A percentile compares a stretch with the other conserved stretches of the same genome.
phyloP scores from a whole-genome alignment of 345 rosid genomes.

The Eucalyptus cladocalyx region DNA sequence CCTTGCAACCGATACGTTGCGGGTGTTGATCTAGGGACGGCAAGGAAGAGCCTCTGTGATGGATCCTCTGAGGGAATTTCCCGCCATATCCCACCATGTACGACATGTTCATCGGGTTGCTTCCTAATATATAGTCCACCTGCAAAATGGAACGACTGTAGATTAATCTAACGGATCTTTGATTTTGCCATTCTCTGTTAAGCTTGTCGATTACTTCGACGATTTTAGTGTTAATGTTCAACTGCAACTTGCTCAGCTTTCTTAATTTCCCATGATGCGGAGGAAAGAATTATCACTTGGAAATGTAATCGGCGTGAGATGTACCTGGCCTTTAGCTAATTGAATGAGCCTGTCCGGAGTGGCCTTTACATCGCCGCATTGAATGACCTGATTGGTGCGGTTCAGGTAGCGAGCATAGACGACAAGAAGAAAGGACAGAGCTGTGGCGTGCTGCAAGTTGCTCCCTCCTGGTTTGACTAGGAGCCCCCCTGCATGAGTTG shows the following conservation, averaged over 20 bases:
- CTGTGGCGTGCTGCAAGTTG: slow-evolving; percentile 43
- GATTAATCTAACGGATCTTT: not conserved
- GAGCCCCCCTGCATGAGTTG: slow-evolving; percentile 25
- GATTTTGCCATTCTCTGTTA: not conserved
- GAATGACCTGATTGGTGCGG: not conserved
- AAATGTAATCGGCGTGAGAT: not conserved
- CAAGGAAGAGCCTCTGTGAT: slow-evolving; percentile 63
- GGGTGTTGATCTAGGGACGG: slow-evolving; percentile 42
- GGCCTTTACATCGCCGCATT: slow-evolving; percentile 14
- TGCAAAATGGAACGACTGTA: not conserved
- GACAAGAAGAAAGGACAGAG: slow-evolving; percentile 31
- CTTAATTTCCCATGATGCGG: not conserved
- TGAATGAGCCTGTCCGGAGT: slow-evolving; percentile 13
- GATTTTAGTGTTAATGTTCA: not conserved
- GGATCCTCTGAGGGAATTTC: slow-evolving; percentile 52
- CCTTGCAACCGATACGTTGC: slow-evolving; percentile 22
- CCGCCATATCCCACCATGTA: slow-evolving; percentile 83
- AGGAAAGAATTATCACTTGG: not conserved
- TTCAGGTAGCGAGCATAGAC: slow-evolving; percentile 29
- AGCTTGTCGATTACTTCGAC: not conserved
- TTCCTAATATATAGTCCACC: slow-evolving; percentile 81
- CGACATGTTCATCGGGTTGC: slow-evolving; percentile 60
- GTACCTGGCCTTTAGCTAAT: slow-evolving; percentile 35
- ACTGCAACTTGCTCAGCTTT: not conserved
- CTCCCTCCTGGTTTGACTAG: slow-evolving; percentile 36